A percentile compares a stretch with the other conserved stretches of the same genome.
Conservation (phyloP, 345 rosid species). For the Cardamine resedifolia region DNA sequence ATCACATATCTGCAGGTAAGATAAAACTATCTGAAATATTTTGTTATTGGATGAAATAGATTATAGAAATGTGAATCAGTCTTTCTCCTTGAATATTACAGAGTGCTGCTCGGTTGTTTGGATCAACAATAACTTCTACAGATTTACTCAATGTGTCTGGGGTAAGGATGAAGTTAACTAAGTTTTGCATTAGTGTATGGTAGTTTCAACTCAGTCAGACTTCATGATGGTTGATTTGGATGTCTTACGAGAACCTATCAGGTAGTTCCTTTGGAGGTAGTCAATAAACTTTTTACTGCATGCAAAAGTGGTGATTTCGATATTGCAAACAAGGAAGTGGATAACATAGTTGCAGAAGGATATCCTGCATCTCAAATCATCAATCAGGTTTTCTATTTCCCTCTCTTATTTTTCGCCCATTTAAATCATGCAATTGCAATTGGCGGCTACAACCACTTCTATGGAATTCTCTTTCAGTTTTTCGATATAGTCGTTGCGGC, state of each 20-base stretch:
- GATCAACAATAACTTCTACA: slow-evolving; percentile 78
- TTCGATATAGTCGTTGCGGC: slow-evolving; percentile 60
- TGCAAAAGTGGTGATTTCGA: slow-evolving; percentile 92
- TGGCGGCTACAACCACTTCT: background rate
- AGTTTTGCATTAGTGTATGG: background rate
- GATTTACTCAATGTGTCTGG: slow-evolving; percentile 83
- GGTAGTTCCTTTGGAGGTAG: slow-evolving; percentile 76
- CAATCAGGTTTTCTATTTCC: slow-evolving; percentile 53
- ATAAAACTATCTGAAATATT: background rate
- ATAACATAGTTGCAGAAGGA: slow-evolving; percentile 76
- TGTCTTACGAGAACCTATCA: slow-evolving; percentile 31
- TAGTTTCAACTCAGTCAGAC: slow-evolving; percentile 6
- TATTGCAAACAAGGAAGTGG: slow-evolving; percentile 83
- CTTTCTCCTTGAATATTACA: slow-evolving; percentile 42
- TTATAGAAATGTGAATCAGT: background rate
- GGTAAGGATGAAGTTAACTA: slow-evolving; percentile 49
- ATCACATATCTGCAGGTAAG: slow-evolving; percentile 92
- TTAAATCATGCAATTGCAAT: background rate
- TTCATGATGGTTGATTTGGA: slow-evolving; percentile 10
- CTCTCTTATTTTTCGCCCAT: background rate
- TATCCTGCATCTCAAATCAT: slow-evolving; percentile 90
- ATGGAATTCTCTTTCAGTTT: slow-evolving; percentile 48
- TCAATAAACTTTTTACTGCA: slow-evolving; percentile 53
- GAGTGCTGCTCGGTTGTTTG: slow-evolving; percentile 96
- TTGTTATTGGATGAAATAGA: background rate